These are phyloP conservation scores for Hibiscus mutabilis DNA, from an alignment of 345 rosid species.

Conservation along the genomic window DNA sequence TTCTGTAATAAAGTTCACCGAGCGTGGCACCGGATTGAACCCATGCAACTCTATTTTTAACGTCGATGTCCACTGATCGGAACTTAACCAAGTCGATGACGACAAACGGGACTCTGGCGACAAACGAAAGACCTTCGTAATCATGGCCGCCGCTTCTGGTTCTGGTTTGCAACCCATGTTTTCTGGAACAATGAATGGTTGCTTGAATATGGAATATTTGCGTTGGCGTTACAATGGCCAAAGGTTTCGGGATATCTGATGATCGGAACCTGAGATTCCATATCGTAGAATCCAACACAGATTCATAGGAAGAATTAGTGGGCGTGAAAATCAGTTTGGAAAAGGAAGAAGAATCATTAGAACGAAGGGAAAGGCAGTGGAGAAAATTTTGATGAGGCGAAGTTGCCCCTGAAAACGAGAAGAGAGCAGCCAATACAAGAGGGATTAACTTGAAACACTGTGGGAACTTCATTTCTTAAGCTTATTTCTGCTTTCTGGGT, in stretches of 20 bases:
- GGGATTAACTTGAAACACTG: background rate
- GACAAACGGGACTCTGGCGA: background rate
- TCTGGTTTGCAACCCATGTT: background rate
- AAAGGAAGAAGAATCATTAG: background rate
- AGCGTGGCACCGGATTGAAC: background rate
- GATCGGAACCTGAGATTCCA: background rate
- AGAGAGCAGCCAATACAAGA: background rate
- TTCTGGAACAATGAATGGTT: background rate
- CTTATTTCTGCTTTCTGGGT: background rate
- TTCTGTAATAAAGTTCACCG: background rate
- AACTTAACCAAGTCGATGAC: background rate
- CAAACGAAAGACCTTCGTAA: background rate
- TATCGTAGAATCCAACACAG: background rate
- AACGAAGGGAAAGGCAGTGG: background rate
- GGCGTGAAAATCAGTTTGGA: background rate
- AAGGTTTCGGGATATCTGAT: background rate
- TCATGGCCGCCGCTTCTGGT: background rate
- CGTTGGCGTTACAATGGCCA: background rate
- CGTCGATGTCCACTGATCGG: background rate
- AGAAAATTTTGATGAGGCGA: background rate
- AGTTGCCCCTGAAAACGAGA: background rate
- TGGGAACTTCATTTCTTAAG: background rate
- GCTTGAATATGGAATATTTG: background rate
- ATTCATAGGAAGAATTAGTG: background rate
- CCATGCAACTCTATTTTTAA: background rate